Evolutionary conservation across 352 stramenopile genomes (phyloP).

Genomic region (Phytopythium vexans): DNA sequence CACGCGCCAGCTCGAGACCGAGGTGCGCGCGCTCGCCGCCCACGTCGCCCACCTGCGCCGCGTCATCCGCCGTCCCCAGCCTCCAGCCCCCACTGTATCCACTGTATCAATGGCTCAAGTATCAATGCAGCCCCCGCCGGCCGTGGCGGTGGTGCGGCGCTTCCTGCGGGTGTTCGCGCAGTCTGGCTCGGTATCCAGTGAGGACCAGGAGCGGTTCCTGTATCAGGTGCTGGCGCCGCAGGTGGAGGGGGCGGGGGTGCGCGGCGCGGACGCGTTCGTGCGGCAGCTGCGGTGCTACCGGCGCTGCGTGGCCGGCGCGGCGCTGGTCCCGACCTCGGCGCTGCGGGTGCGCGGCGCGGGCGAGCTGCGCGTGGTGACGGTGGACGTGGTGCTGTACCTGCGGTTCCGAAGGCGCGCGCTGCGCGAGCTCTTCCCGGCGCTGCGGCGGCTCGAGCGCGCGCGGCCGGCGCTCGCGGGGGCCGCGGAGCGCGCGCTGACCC

Average conservation of each 20-base stretch:
- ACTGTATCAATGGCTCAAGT: too few relatives aligned
- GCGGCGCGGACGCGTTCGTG: slow-evolving; percentile 19
- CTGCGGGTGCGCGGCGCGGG: slow-evolving; percentile 15
- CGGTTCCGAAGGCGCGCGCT: slow-evolving; percentile 26
- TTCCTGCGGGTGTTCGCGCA: slow-evolving; percentile 25
- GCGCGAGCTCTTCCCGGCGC: slow-evolving; percentile 20
- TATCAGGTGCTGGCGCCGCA: slow-evolving; percentile 19
- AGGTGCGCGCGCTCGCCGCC: slow-evolving; percentile 14
- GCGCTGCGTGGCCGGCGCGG: slow-evolving; percentile 16
- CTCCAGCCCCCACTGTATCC: too few relatives aligned
- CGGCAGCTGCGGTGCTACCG: slow-evolving; percentile 28
- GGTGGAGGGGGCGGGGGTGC: slow-evolving; percentile 15
- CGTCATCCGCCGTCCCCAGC: slow-evolving; percentile 8
- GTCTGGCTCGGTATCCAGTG: neutral
- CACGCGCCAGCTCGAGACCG: slow-evolving; percentile 14
- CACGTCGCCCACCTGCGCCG: slow-evolving; percentile 25
- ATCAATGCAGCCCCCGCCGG: slow-evolving; percentile 11
- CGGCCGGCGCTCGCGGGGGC: slow-evolving; percentile 17
- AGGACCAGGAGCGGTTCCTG: slow-evolving; percentile 23
- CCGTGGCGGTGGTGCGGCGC: slow-evolving; percentile 16
- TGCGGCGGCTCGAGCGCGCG: slow-evolving; percentile 13
- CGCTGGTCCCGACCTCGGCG: slow-evolving; percentile 16
- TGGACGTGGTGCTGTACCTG: slow-evolving; percentile 25
- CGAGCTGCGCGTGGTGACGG: slow-evolving; percentile 20
- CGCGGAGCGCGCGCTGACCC: slow-evolving; percentile 6